Conservation (phyloP, 805 yeast species). For the Saccharomycopsis oosterbeekiorum region DNA sequence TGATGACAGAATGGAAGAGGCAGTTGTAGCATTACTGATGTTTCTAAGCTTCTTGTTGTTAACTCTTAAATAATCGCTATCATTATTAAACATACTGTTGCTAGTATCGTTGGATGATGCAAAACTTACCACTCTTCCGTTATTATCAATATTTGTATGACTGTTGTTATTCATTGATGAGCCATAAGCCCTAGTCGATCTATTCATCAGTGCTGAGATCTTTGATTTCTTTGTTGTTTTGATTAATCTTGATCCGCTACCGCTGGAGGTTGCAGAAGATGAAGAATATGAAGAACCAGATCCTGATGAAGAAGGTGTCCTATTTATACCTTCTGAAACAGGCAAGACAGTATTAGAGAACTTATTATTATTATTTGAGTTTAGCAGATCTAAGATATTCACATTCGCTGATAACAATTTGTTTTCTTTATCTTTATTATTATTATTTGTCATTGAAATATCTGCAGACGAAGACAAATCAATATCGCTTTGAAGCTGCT, state of each 20-base stretch:
- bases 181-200: not conserved
- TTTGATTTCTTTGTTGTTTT: not conserved
- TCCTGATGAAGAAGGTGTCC: not conserved
- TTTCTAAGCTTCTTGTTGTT: not conserved
- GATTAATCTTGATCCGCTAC: not conserved
- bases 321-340: not conserved
- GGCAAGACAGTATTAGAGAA: not conserved
- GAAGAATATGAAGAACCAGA: not conserved
- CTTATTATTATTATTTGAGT: not conserved
- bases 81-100: not conserved
- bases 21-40: not conserved
- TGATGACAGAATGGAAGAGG: not conserved
- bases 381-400: not conserved
- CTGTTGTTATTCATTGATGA: too few species aligned
- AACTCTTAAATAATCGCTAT: not conserved
- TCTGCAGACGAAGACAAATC: conserved; percentile 6
- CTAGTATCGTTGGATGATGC: not conserved
- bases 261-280: not conserved
- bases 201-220: not conserved
- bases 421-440: not conserved
- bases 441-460: conserved; percentile 1
- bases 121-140: not conserved
- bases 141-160: not conserved
- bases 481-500: conserved; percentile 5
- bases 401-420: not conserved